Evolutionary conservation across 225 moss, liverwort and hornwort genomes (phyloP).

Genomic region (Pseudoscleropodium purum): DNA sequence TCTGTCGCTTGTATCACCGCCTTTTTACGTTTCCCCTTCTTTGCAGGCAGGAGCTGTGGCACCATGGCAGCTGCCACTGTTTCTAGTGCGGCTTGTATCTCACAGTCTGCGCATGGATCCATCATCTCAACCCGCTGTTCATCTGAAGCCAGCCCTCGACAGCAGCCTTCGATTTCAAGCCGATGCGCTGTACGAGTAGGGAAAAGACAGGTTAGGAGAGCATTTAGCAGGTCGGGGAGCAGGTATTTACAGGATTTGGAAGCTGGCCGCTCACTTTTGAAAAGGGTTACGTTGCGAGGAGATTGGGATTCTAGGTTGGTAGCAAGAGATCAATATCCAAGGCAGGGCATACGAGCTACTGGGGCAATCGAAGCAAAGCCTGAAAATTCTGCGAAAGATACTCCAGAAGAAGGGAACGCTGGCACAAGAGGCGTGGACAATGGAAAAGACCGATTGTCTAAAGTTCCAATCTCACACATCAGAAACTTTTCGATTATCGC

Average conservation of each 20-base stretch:
- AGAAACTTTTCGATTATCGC: slow-evolving; percentile 97
- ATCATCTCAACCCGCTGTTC: slow-evolving; percentile 27
- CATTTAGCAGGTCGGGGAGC: slow-evolving; percentile 7
- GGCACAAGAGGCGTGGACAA: slow-evolving; percentile 30
- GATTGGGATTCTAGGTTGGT: slow-evolving; percentile 45
- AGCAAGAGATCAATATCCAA: slow-evolving; percentile 11
- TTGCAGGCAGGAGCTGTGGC: slow-evolving; percentile 17
- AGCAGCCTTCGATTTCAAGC: slow-evolving; percentile 21
- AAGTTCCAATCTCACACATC: slow-evolving; percentile 78
- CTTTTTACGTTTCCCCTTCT: not conserved
- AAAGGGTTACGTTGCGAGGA: slow-evolving; percentile 25
- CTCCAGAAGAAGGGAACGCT: slow-evolving; percentile 11
- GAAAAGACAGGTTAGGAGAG: slow-evolving; percentile 19
- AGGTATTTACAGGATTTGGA: slow-evolving; percentile 17
- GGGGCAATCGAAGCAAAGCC: slow-evolving; percentile 43
- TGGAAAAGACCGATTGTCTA: slow-evolving; percentile 54
- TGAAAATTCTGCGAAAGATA: slow-evolving; percentile 22
- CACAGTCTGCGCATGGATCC: slow-evolving; percentile 24
- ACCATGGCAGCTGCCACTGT: slow-evolving; percentile 41
- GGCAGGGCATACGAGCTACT: slow-evolving; percentile 24
- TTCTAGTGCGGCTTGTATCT: slow-evolving; percentile 27
- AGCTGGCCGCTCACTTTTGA: slow-evolving; percentile 20
- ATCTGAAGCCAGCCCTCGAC: slow-evolving; percentile 16
- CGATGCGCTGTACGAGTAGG: slow-evolving; percentile 13
- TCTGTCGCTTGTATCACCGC: not conserved